phyloP scores from a whole-genome alignment of 83 land plant genomes.

The Diphasiastrum complanatum region DNA sequence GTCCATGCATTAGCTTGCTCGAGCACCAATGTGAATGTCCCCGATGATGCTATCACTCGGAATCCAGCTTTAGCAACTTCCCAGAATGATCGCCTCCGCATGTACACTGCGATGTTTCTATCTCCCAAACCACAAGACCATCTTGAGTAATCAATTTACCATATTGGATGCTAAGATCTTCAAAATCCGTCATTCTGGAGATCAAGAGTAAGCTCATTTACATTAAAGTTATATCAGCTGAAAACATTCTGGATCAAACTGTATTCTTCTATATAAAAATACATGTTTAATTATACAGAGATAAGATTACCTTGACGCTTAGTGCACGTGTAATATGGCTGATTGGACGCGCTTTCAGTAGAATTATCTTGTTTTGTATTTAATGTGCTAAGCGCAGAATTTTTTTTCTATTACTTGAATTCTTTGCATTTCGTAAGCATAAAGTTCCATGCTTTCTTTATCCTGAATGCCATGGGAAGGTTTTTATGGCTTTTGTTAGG shows the following conservation, averaged over 20 bases:
- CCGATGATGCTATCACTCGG: not conserved
- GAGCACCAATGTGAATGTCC: not conserved
- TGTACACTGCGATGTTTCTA: slow-evolving; percentile 12
- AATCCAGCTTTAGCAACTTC: not conserved
- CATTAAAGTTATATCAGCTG: not conserved
- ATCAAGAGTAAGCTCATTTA: not conserved
- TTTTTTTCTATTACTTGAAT: no score
- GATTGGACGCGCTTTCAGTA: no score
- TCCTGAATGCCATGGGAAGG: no score
- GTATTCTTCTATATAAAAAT: not conserved
- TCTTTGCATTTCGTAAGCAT: no score
- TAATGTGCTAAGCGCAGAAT: no score
- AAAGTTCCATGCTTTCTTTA: no score
- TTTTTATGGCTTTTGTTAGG: no score
- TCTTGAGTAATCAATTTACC: not conserved
- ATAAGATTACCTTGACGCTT: no score
- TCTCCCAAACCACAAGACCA: slow-evolving; percentile 11
- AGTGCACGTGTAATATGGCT: no score
- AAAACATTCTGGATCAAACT: not conserved
- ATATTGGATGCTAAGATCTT: not conserved
- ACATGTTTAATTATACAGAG: not conserved
- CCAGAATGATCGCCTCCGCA: not conserved
- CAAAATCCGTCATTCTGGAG: not conserved
- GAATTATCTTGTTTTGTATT: no score
- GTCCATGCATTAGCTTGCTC: not conserved